These are phyloP conservation scores for Cladophialophora yegresii DNA, from an alignment of 2,329 filamentous ascomycete genomes.

Conservation along the genomic window DNA sequence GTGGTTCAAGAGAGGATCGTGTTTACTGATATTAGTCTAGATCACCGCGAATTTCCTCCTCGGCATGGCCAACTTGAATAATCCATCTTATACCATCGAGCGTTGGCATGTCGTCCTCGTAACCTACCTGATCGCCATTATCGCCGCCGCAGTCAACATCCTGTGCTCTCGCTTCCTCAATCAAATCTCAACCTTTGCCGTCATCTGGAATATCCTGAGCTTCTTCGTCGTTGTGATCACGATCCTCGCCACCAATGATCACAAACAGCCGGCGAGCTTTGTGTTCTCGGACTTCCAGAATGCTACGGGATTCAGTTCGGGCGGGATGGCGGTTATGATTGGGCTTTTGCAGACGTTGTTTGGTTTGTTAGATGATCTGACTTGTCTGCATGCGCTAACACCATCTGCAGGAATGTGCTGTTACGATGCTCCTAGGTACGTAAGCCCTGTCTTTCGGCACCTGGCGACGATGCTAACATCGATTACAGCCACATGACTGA, in stretches of 20 bases:
- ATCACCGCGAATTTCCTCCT: conserved; percentile 59
- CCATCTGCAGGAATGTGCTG: conserved; percentile 39
- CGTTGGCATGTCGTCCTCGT: conserved; percentile 60
- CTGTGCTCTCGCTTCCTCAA: conserved; percentile 55
- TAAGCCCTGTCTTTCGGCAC: not conserved
- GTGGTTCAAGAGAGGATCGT: not conserved
- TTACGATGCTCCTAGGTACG: conserved; percentile 24
- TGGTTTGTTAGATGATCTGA: conserved; percentile 24
- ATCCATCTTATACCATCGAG: conserved; percentile 55
- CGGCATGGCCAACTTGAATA: conserved; percentile 56
- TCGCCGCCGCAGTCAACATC: conserved; percentile 53
- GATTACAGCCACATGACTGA: conserved; percentile 55
- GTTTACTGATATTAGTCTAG: not conserved
- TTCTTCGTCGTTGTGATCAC: conserved; percentile 57
- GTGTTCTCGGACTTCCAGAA: conserved; percentile 58
- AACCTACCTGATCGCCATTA: conserved; percentile 52
- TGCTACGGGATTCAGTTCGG: conserved; percentile 54
- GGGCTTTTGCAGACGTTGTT: conserved; percentile 55
- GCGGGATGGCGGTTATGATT: conserved; percentile 55
- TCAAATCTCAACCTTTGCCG: conserved; percentile 46
- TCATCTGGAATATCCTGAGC: conserved; percentile 55
- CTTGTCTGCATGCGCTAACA: not conserved
- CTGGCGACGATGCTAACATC: not conserved
- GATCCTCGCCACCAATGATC: conserved; percentile 56
- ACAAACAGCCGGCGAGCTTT: conserved; percentile 57